Conservation (phyloP, 495 filamentous ascomycete species). For the Geopyxis carbonaria region DNA sequence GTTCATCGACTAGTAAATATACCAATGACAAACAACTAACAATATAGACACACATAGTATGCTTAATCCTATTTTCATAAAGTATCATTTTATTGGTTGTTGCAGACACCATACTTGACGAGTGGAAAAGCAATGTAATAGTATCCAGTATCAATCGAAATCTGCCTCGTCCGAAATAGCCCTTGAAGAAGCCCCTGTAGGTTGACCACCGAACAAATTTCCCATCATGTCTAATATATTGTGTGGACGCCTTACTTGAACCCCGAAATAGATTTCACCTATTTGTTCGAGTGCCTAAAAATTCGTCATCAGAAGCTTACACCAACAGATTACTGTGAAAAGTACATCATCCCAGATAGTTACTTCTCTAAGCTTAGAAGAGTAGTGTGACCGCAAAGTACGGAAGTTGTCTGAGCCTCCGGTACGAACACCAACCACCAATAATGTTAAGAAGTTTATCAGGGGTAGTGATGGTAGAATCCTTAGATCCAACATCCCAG, state of each 20-base stretch:
- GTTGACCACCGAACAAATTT: conserved; percentile 65
- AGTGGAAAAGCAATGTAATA: not conserved
- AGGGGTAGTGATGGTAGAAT: conserved; percentile 75
- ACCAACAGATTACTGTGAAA: not conserved
- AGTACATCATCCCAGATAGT: conserved; percentile 53
- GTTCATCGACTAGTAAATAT: too few relatives aligned
- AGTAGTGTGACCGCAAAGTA: conserved; percentile 67
- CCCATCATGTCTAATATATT: conserved; percentile 98
- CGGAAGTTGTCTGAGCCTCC: conserved; percentile 66
- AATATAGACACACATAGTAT: too few relatives aligned
- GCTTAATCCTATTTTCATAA: too few relatives aligned
- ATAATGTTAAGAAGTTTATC: conserved; percentile 75
- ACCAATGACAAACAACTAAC: too few relatives aligned
- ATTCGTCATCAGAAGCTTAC: not conserved
- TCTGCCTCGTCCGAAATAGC: conserved; percentile 39
- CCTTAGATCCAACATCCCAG: conserved; percentile 50
- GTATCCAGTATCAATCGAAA: conserved; percentile 22
- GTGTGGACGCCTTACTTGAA: conserved; percentile 67
- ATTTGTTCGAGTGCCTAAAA: conserved; percentile 52
- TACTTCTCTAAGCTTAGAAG: conserved; percentile 53
- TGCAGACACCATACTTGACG: not conserved
- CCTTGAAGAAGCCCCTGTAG: conserved; percentile 32
- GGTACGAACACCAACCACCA: conserved; percentile 69
- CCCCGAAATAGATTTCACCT: conserved; percentile 95
- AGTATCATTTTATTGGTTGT: too few relatives aligned